phyloP scores from a whole-genome alignment of 2,329 filamentous ascomycete species.

The Monilinia fructicola region DNA sequence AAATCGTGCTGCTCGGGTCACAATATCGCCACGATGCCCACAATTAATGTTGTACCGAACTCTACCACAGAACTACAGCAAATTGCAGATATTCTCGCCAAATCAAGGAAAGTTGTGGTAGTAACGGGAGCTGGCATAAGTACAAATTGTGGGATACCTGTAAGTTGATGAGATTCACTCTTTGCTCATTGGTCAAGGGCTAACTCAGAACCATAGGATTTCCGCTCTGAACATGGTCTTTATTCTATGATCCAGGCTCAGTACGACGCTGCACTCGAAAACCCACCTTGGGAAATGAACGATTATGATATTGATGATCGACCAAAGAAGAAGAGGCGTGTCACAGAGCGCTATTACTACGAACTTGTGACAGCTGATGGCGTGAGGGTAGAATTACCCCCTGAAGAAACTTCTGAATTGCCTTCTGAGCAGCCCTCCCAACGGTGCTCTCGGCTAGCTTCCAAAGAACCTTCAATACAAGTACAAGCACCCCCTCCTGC shows the following conservation, averaged over 20 bases:
- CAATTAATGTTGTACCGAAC: slow-evolving; percentile 35
- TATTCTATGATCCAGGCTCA: slow-evolving; percentile 71
- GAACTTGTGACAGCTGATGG: slow-evolving; percentile 39
- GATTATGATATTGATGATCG: slow-evolving; percentile 40
- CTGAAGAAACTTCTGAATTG: slow-evolving; percentile 11
- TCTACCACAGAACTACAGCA: slow-evolving; percentile 51
- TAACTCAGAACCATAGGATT: slow-evolving; percentile 52
- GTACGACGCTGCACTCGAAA: slow-evolving; percentile 54
- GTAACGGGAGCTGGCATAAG: slow-evolving; percentile 73
- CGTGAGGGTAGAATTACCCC: slow-evolving; percentile 29
- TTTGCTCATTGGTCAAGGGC: slow-evolving; percentile 27
- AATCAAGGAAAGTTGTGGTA: slow-evolving; percentile 67
- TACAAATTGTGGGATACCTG: slow-evolving; percentile 73
- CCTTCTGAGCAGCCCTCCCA: slow-evolving; percentile 3
- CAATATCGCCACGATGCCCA: slow-evolving; percentile 36
- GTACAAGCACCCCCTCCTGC: neutral
- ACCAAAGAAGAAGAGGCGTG: slow-evolving; percentile 38
- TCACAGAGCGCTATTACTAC: slow-evolving; percentile 36
- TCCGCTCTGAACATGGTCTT: slow-evolving; percentile 69
- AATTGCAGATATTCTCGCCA: slow-evolving; percentile 63
- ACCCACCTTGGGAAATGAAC: slow-evolving; percentile 41
- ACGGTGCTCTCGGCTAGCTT: neutral
- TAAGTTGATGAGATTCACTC: slow-evolving; percentile 43
- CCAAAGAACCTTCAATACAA: neutral
- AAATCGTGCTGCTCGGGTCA: neutral